Base-by-base conservation (phyloP, 2,329 filamentous ascomycete species). In the Teratosphaeria nubilosa region DNA sequence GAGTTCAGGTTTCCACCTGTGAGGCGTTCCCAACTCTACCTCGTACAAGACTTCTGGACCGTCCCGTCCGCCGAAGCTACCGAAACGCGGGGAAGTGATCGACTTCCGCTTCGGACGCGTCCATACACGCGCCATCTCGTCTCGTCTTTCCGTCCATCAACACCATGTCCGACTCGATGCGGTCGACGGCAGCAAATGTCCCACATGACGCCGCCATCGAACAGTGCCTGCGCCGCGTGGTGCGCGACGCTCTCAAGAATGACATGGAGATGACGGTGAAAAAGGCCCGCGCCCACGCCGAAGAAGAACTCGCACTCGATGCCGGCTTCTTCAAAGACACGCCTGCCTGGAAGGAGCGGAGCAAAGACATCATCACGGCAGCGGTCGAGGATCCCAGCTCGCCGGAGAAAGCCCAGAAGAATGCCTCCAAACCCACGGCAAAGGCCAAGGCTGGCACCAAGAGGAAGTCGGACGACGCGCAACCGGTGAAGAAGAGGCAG, bases 231-330 rank as follows among this genome's bases (percentile, higher is more conserved):
- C 72, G 71, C 58, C 66, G 74, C 59, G 69, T 73, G 30, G 76
- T 79, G 41, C 67, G 72, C 52, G 64, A 70, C 2, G 67, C 75
- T 13, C 68, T 76, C 66, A 73, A 73, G 56, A 63, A 66, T 57
- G 71, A 80, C 22, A 77, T 82, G 5, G 76, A 82, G 55, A 69
- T 85, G 60, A 84, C 83, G 0, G 75, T 85, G 56, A 84, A 82
- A 62, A 75, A 75, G 57, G 78, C 84, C 55, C 80, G 83, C 54
- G 66, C 73, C 31, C 76, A 76, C 25, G 78, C 77, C 3, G 82
- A 84, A 67, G 70, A 77, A 58, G 69, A 76, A 54, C 69, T 86
- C 11, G 76, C 74, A 32, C 70, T 86, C 24, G 73, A 77, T 7
- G 71, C 73, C 5, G 81, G 76, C 2, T 85, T 83, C 65, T 78